A percentile compares a stretch with the other conserved stretches of the same genome.
Conservation (phyloP, 805 yeast species). For the Candida xiaguanensis region DNA sequence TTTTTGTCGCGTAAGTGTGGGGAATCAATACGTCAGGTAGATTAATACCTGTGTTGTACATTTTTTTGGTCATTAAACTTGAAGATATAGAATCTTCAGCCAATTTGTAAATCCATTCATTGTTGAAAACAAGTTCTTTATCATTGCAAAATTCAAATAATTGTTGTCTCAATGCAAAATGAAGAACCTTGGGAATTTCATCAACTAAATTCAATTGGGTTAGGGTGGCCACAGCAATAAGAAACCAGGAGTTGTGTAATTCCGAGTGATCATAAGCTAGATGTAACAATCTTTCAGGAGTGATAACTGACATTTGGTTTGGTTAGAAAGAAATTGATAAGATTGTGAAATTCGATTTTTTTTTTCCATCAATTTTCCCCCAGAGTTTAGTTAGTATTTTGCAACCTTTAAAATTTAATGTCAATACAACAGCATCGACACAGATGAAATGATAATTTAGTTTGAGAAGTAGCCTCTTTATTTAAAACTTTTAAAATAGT, state of each 20-base stretch:
- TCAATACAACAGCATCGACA: too few species aligned
- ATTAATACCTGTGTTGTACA: conserved; percentile 36
- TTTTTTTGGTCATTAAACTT: conserved; percentile 32
- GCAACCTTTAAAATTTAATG: too few species aligned
- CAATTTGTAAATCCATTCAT: conserved; percentile 27
- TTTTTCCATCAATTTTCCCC: too few species aligned
- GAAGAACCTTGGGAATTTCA: conserved; percentile 71
- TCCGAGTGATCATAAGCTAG: conserved; percentile 53
- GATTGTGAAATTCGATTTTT: neutral
- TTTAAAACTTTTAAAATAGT: too few species aligned
- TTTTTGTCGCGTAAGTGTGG: conserved; percentile 31
- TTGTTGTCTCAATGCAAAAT: conserved; percentile 56
- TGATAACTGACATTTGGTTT: conserved; percentile 24
- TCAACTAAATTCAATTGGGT: conserved; percentile 79
- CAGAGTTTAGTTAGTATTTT: too few species aligned
- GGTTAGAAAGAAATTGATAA: neutral
- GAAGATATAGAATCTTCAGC: conserved; percentile 40
- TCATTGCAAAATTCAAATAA: conserved; percentile 23
- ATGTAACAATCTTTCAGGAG: conserved; percentile 51
- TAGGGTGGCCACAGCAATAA: conserved; percentile 75
- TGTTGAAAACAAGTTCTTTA: conserved; percentile 23
- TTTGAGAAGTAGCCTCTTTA: too few species aligned
- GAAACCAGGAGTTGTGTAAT: conserved; percentile 64
- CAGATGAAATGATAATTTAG: too few species aligned
- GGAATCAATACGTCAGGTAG: conserved; percentile 42